Evolutionary conservation across 2,329 filamentous ascomycete species (phyloP).

Genomic region (Cordyceps cicadae): DNA sequence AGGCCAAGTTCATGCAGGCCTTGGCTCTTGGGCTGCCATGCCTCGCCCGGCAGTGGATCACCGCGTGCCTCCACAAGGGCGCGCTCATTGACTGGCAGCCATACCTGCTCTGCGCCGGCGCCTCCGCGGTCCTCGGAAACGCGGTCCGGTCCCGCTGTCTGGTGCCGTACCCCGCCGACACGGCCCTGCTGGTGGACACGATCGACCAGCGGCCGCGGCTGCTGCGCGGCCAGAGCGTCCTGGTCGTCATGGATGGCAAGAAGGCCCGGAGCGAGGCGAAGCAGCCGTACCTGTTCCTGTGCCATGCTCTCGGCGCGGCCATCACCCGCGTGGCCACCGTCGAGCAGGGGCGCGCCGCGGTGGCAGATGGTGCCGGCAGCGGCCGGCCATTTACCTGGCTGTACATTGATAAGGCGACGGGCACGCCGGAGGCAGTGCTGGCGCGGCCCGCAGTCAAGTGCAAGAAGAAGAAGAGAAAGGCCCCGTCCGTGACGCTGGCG

Average conservation of each 20-base stretch:
- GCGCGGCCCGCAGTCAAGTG: conserved; percentile 16
- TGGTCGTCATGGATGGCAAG: conserved; percentile 56
- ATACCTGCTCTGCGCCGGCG: conserved; percentile 79
- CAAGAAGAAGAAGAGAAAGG: conserved; percentile 37
- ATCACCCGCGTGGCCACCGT: conserved; percentile 59
- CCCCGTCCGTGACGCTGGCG: conserved; percentile 18
- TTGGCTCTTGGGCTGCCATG: conserved; percentile 84
- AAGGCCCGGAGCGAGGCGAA: conserved; percentile 55
- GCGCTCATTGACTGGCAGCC: conserved; percentile 63
- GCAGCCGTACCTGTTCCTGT: conserved; percentile 72
- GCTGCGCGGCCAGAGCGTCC: conserved; percentile 55
- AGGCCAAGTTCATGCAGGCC: conserved; percentile 89
- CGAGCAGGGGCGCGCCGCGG: conserved; percentile 52
- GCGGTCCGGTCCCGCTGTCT: conserved; percentile 70
- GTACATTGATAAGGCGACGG: conserved; percentile 62
- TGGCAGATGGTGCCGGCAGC: conserved; percentile 42
- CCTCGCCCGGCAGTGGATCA: conserved; percentile 73
- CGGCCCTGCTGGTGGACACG: conserved; percentile 48
- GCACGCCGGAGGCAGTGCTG: conserved; percentile 45
- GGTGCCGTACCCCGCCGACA: conserved; percentile 47
- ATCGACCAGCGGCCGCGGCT: conserved; percentile 54
- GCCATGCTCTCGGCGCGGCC: conserved; percentile 66
- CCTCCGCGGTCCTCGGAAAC: conserved; percentile 66
- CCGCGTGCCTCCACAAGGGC: conserved; percentile 56
- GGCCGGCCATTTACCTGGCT: conserved; percentile 62